Conservation (phyloP, 805 yeast genomes). For the Zygosaccharomyces rouxii region DNA sequence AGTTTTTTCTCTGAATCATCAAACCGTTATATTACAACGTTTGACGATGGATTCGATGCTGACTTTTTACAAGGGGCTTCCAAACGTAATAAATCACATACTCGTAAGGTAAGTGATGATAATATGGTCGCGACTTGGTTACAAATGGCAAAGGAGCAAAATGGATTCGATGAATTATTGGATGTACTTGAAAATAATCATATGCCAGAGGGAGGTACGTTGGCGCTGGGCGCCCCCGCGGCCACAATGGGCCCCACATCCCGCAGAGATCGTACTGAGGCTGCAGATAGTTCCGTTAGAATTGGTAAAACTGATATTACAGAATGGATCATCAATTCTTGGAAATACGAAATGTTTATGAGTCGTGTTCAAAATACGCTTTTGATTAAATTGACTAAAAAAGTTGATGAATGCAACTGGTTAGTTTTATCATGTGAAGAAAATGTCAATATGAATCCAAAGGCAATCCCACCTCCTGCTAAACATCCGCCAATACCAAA, state of each 20-base stretch:
- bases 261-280: slow-evolving; percentile 7
- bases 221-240: slow-evolving; percentile 17
- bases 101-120: slow-evolving; percentile 19
- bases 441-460: slow-evolving; percentile 21
- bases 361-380: slow-evolving; percentile 36
- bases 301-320: slow-evolving; percentile 37
- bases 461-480: slow-evolving; percentile 10
- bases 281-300: slow-evolving; percentile 20
- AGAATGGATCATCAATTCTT: slow-evolving; percentile 39
- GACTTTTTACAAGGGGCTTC: slow-evolving; percentile 24
- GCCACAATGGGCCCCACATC: slow-evolving; percentile 9
- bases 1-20: slow-evolving; percentile 37
- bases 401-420: slow-evolving; percentile 41
- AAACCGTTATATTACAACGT: slow-evolving; percentile 33
- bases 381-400: slow-evolving; percentile 35
- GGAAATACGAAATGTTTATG: slow-evolving; percentile 39
- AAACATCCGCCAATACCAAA: neutral
- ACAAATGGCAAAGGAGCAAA: slow-evolving; percentile 22
- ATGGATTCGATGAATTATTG: slow-evolving; percentile 20
- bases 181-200: slow-evolving; percentile 19
- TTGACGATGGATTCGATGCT: slow-evolving; percentile 32
- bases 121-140: slow-evolving; percentile 26
- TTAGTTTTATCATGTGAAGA: slow-evolving; percentile 35
- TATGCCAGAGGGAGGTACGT: slow-evolving; percentile 14
- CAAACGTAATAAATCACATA: slow-evolving; percentile 24